Percentiles rank a stretch among this genome's conserved stretches.
These are phyloP conservation scores for Tetradesmus obliquus DNA, from an alignment of 139 green algal genomes.

Conservation along the genomic window DNA sequence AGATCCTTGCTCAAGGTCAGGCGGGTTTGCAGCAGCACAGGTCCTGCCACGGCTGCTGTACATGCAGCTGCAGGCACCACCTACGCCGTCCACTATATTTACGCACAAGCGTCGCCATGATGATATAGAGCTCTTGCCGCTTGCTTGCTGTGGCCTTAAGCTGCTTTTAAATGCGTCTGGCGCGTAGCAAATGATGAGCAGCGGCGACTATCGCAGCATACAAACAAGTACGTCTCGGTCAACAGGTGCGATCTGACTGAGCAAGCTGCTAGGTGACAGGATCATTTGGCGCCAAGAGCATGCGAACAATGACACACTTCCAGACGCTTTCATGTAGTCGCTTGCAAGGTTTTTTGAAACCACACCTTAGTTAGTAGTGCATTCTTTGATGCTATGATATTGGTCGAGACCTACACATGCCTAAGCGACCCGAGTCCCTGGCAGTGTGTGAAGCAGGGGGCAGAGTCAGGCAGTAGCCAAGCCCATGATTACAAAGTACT, in stretches of 20 bases:
- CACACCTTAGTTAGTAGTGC: no score
- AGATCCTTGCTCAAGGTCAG: background rate
- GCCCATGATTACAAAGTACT: no score
- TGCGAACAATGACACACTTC: background rate
- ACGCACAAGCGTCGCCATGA: background rate
- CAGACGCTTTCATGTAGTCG: background rate
- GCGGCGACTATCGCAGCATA: background rate
- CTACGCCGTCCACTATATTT: background rate
- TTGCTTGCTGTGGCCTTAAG: background rate
- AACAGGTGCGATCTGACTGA: no score
- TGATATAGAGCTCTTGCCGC: background rate
- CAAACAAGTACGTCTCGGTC: background rate
- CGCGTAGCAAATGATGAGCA: background rate
- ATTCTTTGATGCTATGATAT: no score
- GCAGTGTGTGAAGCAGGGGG: no score
- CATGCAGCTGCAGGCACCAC: background rate
- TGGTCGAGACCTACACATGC: no score
- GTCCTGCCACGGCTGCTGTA: background rate
- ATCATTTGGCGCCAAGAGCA: background rate
- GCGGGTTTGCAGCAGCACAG: background rate
- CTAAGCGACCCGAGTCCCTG: no score
- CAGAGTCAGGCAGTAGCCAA: no score
- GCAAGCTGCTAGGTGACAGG: no score
- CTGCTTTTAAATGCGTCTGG: background rate
- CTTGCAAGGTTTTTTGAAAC: no score